A percentile compares a stretch with the other conserved stretches of the same genome.
Evolutionary conservation across 495 filamentous ascomycete genomes (phyloP).

Genomic region (Podospora comata): DNA sequence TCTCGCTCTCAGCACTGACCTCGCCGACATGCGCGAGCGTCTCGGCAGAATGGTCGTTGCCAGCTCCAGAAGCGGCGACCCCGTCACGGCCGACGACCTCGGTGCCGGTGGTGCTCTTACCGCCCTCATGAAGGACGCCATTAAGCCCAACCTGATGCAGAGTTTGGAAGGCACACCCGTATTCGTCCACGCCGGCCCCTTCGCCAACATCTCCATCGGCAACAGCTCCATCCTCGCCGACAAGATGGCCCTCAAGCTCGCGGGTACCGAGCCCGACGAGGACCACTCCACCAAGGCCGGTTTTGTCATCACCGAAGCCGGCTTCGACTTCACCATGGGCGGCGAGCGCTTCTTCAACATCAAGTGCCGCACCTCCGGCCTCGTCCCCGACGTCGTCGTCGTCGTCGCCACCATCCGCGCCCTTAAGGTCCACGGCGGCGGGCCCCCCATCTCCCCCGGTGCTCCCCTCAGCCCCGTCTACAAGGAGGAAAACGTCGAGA

Average conservation of each 20-base stretch:
- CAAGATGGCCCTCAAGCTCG: slow-evolving; percentile 90
- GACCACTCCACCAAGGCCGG: slow-evolving; percentile 79
- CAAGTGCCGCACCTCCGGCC: slow-evolving; percentile 92
- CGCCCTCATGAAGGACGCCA: slow-evolving; percentile 94
- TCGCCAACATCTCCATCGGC: slow-evolving; percentile 97
- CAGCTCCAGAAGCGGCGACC: slow-evolving; percentile 77
- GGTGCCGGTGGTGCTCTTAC: slow-evolving; percentile 89
- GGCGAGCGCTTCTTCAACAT: slow-evolving; percentile 99
- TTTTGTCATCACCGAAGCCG: slow-evolving; percentile 96
- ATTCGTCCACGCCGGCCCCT: slow-evolving; percentile 94
- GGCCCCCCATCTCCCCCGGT: slow-evolving; percentile 85
- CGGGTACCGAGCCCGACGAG: slow-evolving; percentile 93
- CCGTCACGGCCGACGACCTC: slow-evolving; percentile 93
- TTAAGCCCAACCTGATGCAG: slow-evolving; percentile 99
- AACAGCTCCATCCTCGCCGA: slow-evolving; percentile 93
- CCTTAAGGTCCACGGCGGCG: slow-evolving; percentile 94
- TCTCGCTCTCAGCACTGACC: slow-evolving; percentile 82
- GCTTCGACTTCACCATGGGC: slow-evolving; percentile 99
- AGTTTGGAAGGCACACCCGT: slow-evolving; percentile 95
- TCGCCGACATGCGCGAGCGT: slow-evolving; percentile 88
- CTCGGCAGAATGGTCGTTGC: slow-evolving; percentile 97
- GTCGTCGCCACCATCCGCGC: slow-evolving; percentile 94
- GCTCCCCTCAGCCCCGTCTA: slow-evolving; percentile 80
- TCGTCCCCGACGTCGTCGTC: slow-evolving; percentile 88
- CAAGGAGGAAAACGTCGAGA: slow-evolving; percentile 86